Base-by-base conservation (phyloP, 2,329 filamentous ascomycete genomes). In the Diaporthe capsici region DNA sequence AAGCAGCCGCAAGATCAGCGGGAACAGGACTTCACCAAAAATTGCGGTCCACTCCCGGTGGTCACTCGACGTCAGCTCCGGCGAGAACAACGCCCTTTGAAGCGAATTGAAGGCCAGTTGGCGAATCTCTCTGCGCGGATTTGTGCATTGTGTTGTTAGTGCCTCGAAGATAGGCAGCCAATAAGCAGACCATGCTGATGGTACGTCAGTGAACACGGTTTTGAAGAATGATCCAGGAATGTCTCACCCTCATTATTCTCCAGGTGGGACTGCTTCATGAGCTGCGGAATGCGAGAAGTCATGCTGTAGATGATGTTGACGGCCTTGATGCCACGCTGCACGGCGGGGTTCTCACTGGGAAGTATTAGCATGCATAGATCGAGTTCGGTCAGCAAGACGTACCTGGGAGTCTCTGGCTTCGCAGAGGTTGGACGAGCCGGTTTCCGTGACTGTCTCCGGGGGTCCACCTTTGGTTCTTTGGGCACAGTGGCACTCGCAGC, bases 81-180 rank as follows among this genome's bases (percentile, higher is more conserved):
- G 93, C 2, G 95, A 97, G 1, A 98, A 89, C 1, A 99, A 89
- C 2, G 95, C 94, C 73, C 96, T 91, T 82, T 98, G 96, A 22
- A 99, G 88, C 13, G 93, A 95, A 10, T 93, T 92, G 80, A 98
- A 95, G 1, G 97, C 95, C 81, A 97, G 91, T 80, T 98, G 94
- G 4, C 97, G 92, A 76, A 99, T 95, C 80, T 98, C 96, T 73
- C 96, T 94, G 81, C 95, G 98, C 0, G 96, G 95, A 82, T 98
- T 99, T 72, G 95, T 94, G 84, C 96, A 98, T 85, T 99, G 97
- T 6, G 92, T 92, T 4, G 94, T 97, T 25, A 99, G 87, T 8
- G 95, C 94, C 79, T 95, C 92, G 84, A 99, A 97, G 37, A 99
- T 95, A 2, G 96, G 97, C 20, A 96, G 93, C 97, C 97, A 99